Evolutionary conservation across 2,329 filamentous ascomycete species (phyloP).

Genomic region (Cladosporium phlei): DNA sequence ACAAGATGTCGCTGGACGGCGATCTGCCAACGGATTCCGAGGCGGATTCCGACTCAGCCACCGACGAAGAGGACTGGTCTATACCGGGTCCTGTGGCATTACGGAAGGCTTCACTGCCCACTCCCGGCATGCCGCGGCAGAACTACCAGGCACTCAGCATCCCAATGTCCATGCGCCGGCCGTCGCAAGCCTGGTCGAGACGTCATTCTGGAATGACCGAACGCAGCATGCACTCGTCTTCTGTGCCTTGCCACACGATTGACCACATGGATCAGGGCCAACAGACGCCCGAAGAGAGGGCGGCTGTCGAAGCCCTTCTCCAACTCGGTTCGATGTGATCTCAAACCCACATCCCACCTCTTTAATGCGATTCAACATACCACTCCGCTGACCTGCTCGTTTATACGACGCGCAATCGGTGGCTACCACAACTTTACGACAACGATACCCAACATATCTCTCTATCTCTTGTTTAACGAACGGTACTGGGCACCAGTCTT

Average conservation of each 20-base stretch:
- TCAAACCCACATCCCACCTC: neutral
- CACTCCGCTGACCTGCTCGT: constrained; percentile 9
- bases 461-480: constrained; percentile 17
- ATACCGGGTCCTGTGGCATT: constrained; percentile 38
- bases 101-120: constrained; percentile 54
- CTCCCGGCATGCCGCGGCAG: constrained; percentile 24
- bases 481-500: constrained; percentile 31
- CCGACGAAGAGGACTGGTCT: constrained; percentile 58
- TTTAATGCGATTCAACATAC: constrained; percentile 8
- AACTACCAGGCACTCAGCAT: constrained; percentile 29
- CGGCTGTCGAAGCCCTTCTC: constrained; percentile 75
- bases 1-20: constrained; percentile 88
- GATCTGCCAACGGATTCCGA: constrained; percentile 45
- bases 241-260: constrained; percentile 19
- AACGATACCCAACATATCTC: constrained; percentile 14
- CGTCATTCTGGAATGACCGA: constrained; percentile 21
- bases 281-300: constrained; percentile 66
- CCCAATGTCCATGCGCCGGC: constrained; percentile 25
- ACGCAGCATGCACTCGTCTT: constrained; percentile 19
- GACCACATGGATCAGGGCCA: constrained; percentile 4
- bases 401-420: neutral
- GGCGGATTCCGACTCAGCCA: constrained; percentile 60
- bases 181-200: constrained; percentile 23
- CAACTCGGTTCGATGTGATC: constrained; percentile 65
- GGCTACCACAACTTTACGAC: constrained; percentile 1